phyloP scores from a whole-genome alignment of 78 protist species.

The Fonticula alba region DNA sequence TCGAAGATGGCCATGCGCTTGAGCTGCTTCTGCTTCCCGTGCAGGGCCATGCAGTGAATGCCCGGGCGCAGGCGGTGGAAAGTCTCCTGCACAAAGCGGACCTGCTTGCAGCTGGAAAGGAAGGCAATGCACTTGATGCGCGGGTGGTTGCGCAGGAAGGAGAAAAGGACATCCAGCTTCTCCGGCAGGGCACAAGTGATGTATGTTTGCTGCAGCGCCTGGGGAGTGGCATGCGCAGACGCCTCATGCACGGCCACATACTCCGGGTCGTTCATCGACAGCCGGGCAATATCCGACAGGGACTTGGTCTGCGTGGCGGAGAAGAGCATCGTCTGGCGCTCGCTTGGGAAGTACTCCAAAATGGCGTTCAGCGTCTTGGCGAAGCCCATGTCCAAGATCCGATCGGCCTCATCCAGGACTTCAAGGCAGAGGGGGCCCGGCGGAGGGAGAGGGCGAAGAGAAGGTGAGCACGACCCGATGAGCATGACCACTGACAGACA shows the following conservation, averaged over 20 bases:
- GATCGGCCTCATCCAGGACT: slow-evolving; percentile 94
- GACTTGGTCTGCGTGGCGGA: slow-evolving; percentile 85
- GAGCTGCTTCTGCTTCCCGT: slow-evolving; percentile 74
- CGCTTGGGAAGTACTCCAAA: slow-evolving; percentile 52
- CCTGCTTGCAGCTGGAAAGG: slow-evolving; percentile 81
- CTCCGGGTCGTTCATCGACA: slow-evolving; percentile 55
- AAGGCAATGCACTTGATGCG: slow-evolving; percentile 69
- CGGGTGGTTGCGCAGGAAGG: slow-evolving; percentile 64
- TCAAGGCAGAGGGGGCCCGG: not conserved
- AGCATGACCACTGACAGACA: not conserved
- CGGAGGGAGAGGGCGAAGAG: not conserved
- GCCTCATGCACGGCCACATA: slow-evolving; percentile 50
- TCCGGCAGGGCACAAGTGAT: slow-evolving; percentile 21
- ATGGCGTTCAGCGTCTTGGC: slow-evolving; percentile 44
- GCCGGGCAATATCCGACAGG: slow-evolving; percentile 51
- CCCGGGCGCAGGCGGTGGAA: slow-evolving; percentile 58
- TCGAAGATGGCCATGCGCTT: slow-evolving; percentile 38
- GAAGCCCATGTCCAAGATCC: slow-evolving; percentile 86
- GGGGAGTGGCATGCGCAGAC: slow-evolving; percentile 26
- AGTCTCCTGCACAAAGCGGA: slow-evolving; percentile 49
- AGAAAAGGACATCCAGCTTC: slow-evolving; percentile 59
- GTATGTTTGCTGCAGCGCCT: slow-evolving; percentile 29
- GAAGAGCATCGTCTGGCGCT: slow-evolving; percentile 63
- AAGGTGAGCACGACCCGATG: not conserved
- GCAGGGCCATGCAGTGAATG: slow-evolving; percentile 43